Percentiles rank a stretch among this genome's conserved stretches.
Evolutionary conservation across 345 rosid genomes (phyloP).

Genomic region (Populus ilicifolia): DNA sequence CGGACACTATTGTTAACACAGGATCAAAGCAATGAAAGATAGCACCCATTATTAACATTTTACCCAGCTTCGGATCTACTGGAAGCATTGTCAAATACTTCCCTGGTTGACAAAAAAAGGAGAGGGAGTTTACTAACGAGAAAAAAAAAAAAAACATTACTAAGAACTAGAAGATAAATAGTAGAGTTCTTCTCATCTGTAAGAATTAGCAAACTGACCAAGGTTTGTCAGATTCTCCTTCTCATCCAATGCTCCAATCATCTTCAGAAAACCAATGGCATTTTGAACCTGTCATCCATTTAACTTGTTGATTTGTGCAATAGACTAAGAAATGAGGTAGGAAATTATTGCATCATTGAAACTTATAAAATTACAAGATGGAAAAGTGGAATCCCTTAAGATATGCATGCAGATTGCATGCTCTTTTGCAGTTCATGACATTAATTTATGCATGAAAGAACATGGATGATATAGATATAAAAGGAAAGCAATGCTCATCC

Average conservation of each 20-base stretch:
- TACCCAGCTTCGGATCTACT: conserved; percentile 98
- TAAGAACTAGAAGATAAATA: not conserved
- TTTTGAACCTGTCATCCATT: conserved; percentile 71
- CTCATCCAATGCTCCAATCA: conserved; percentile 89
- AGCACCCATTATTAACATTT: conserved; percentile 98
- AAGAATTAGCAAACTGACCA: conserved; percentile 52
- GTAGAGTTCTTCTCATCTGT: not conserved
- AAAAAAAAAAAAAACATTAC: conserved; percentile 5
- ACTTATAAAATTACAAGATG: not conserved
- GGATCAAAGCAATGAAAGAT: conserved; percentile 94
- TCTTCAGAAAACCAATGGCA: conserved; percentile 84
- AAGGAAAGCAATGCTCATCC: not conserved
- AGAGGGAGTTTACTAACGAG: not conserved
- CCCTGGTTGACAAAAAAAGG: conserved; percentile 42
- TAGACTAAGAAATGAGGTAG: not conserved
- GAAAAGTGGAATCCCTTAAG: not conserved
- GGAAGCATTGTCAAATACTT: conserved; percentile 82
- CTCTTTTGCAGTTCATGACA: not conserved
- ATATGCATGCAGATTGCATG: not conserved
- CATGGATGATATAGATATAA: not conserved
- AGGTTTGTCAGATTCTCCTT: conserved; percentile 88
- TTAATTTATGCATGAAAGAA: not conserved
- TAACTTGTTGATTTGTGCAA: conserved; percentile 8
- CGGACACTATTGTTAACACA: conserved; percentile 80
- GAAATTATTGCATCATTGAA: not conserved